Conservation (phyloP, 2,329 filamentous ascomycete genomes). For the Cadophora malorum region DNA sequence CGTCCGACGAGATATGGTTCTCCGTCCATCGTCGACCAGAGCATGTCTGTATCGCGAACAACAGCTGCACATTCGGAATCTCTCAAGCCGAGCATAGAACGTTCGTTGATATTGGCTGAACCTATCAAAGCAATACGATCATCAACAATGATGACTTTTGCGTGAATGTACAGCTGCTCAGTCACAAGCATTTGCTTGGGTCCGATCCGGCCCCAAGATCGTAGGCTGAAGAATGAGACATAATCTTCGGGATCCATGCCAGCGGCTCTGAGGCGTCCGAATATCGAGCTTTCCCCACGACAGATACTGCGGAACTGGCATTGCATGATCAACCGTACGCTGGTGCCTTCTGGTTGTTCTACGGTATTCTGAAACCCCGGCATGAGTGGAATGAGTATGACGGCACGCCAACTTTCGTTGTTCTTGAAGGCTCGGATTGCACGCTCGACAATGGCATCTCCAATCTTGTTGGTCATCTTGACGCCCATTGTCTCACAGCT, state of each 20-base stretch:
- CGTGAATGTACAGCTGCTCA: slow-evolving; percentile 97
- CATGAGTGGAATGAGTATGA: slow-evolving; percentile 92
- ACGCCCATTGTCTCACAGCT: slow-evolving; percentile 88
- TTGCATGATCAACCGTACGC: slow-evolving; percentile 93
- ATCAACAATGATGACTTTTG: slow-evolving; percentile 95
- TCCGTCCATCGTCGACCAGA: slow-evolving; percentile 90
- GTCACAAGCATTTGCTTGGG: slow-evolving; percentile 83
- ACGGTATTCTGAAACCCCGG: slow-evolving; percentile 99
- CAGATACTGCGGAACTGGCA: slow-evolving; percentile 97
- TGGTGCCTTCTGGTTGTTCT: slow-evolving; percentile 90
- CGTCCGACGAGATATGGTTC: slow-evolving; percentile 87
- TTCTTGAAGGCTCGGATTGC: slow-evolving; percentile 85
- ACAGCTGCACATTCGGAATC: slow-evolving; percentile 93
- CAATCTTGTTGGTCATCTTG: slow-evolving; percentile 90
- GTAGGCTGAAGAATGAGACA: slow-evolving; percentile 91
- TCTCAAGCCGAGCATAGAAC: slow-evolving; percentile 89
- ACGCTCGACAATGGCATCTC: slow-evolving; percentile 90
- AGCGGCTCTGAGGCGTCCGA: slow-evolving; percentile 77
- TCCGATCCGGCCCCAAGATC: slow-evolving; percentile 91
- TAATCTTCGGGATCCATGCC: slow-evolving; percentile 94
- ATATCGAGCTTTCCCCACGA: slow-evolving; percentile 89
- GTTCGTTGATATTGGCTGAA: slow-evolving; percentile 98
- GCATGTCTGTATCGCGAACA: slow-evolving; percentile 90
- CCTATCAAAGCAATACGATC: slow-evolving; percentile 93
- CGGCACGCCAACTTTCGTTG: slow-evolving; percentile 87